Evolutionary conservation across 2,329 filamentous ascomycete species (phyloP).

Genomic region (Penicillium sumatraense): DNA sequence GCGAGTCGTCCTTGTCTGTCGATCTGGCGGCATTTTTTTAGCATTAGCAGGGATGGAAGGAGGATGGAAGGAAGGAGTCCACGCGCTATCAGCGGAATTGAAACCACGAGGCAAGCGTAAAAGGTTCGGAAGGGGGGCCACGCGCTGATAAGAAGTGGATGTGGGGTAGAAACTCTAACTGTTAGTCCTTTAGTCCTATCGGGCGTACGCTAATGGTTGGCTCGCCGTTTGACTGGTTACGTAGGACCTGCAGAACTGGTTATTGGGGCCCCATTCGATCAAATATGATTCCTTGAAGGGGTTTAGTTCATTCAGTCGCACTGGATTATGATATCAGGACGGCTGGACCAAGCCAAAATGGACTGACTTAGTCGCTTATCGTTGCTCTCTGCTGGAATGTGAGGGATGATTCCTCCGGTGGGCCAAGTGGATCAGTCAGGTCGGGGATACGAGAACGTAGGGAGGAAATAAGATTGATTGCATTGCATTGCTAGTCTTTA

Average conservation of each 20-base stretch:
- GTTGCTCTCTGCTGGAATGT: too few species aligned
- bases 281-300: too few species aligned
- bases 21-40: conserved; percentile 31
- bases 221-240: not conserved
- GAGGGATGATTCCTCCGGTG: too few species aligned
- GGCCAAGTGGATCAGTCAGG: too few species aligned
- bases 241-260: not conserved
- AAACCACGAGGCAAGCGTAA: not conserved
- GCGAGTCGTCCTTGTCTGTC: conserved; percentile 29
- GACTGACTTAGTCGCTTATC: too few species aligned
- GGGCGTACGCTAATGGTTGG: not conserved
- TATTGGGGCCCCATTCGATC: not conserved
- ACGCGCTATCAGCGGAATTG: conserved; percentile 3
- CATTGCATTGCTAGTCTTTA: too few species aligned
- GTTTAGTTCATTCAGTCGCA: too few species aligned
- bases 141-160: conserved; percentile 11
- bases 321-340: too few species aligned
- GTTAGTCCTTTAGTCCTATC: too few species aligned
- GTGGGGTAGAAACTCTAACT: conserved; percentile 20
- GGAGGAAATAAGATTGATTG: too few species aligned
- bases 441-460: too few species aligned
- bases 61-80: not conserved
- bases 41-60: not conserved
- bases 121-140: conserved; percentile 3
- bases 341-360: too few species aligned